phyloP scores from a whole-genome alignment of 73 alveolate species.

The Tetrahymena elliotti region DNA sequence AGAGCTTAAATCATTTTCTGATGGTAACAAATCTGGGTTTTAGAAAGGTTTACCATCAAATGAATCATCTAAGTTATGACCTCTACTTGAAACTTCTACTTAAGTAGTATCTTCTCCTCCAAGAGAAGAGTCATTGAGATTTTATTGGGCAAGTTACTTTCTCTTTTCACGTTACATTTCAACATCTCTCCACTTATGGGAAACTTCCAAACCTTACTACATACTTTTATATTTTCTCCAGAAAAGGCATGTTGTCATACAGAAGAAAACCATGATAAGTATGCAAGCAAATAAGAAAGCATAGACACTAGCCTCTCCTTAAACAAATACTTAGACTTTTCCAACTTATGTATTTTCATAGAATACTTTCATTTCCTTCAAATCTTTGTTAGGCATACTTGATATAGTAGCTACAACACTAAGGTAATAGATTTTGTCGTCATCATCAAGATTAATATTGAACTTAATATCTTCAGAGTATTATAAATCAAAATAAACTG shows the following conservation, averaged over 20 bases:
- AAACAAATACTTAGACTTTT: not conserved
- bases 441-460: not conserved
- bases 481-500: not conserved
- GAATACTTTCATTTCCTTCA: not conserved
- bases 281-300: not conserved
- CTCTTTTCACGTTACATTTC: not conserved
- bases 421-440: not conserved
- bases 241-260: not conserved
- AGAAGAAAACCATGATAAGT: not conserved
- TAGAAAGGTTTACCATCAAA: not conserved
- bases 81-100: not conserved
- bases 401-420: not conserved
- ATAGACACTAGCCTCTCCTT: not conserved
- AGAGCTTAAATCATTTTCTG: not conserved
- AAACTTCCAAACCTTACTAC: not conserved
- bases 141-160: not conserved
- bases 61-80: not conserved
- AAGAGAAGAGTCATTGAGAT: not conserved
- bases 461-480: not conserved
- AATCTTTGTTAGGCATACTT: not conserved
- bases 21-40: not conserved
- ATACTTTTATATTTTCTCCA: not conserved
- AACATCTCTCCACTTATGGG: not conserved
- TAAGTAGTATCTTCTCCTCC: not conserved
- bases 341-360: not conserved